Evolutionary conservation across 2,329 filamentous ascomycete genomes (phyloP).

Genomic region (Stagonosporopsis cucurbitacearum): DNA sequence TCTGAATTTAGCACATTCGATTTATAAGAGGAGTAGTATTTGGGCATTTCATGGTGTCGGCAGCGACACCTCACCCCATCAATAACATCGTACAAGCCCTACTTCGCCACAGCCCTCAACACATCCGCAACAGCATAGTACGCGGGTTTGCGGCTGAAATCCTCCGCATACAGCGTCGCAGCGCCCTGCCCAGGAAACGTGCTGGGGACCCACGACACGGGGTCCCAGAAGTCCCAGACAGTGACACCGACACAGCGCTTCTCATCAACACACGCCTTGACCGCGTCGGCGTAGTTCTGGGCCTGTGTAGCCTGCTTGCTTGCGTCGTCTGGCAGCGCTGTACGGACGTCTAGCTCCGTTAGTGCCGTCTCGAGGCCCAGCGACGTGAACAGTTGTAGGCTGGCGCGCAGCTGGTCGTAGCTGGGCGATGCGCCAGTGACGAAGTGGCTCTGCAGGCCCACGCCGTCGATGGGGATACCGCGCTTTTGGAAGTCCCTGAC

Average conservation of each 20-base stretch:
- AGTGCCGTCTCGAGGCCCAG: constrained; percentile 64
- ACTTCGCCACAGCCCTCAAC: constrained; percentile 21
- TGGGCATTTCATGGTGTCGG: too few species aligned
- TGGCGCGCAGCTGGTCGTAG: constrained; percentile 52
- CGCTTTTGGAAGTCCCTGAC: constrained; percentile 47
- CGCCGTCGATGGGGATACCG: constrained; percentile 63
- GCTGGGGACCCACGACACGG: constrained; percentile 48
- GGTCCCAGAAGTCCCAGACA: constrained; percentile 53
- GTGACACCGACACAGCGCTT: constrained; percentile 50
- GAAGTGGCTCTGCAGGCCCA: constrained; percentile 68
- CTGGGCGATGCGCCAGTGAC: constrained; percentile 61
- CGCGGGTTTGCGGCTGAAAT: constrained; percentile 44
- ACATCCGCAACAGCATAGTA: constrained; percentile 43
- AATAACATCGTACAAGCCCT: not conserved
- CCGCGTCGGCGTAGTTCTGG: constrained; percentile 53
- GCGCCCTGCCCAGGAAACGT: constrained; percentile 49
- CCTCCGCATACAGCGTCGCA: constrained; percentile 39
- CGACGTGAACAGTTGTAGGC: constrained; percentile 59
- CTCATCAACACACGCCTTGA: constrained; percentile 47
- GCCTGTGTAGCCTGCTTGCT: constrained; percentile 56
- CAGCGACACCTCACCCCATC: not conserved
- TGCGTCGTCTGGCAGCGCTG: constrained; percentile 53
- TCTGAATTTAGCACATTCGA: too few species aligned
- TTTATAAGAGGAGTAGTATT: too few species aligned
- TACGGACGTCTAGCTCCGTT: constrained; percentile 67